phyloP scores from a whole-genome alignment of 257 asterid genomes.

The Anisodus acutangulus region DNA sequence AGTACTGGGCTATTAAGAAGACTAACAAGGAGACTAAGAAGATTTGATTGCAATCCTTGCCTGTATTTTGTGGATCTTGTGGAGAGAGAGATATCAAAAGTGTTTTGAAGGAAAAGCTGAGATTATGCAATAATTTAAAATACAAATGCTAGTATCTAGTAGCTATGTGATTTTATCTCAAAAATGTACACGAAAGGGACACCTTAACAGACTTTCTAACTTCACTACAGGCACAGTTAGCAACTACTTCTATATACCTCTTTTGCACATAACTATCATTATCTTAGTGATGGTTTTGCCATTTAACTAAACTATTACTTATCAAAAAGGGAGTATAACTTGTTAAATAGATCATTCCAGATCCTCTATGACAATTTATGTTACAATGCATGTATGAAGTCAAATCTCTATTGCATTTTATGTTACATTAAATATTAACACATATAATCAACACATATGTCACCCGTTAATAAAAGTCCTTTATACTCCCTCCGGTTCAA shows the following conservation, averaged over 20 bases:
- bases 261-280: not conserved
- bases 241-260: constrained; percentile 1
- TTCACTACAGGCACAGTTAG: not conserved
- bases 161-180: not conserved
- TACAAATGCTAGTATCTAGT: not conserved
- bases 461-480: not conserved
- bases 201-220: not conserved
- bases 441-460: not conserved
- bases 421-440: not conserved
- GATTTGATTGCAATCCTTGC: not conserved
- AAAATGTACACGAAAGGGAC: not conserved
- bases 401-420: not conserved
- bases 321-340: constrained; percentile 20
- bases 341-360: not conserved
- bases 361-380: not conserved
- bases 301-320: not conserved
- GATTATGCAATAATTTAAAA: constrained; percentile 1
- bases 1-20: not conserved
- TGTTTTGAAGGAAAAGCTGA: not conserved
- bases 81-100: not conserved
- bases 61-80: not conserved
- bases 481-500: not conserved
- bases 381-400: not conserved
- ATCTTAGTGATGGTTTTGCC: not conserved
- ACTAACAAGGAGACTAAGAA: not conserved